Base-by-base conservation (phyloP, 2,329 filamentous ascomycete genomes). In the Fusarium compactum region DNA sequence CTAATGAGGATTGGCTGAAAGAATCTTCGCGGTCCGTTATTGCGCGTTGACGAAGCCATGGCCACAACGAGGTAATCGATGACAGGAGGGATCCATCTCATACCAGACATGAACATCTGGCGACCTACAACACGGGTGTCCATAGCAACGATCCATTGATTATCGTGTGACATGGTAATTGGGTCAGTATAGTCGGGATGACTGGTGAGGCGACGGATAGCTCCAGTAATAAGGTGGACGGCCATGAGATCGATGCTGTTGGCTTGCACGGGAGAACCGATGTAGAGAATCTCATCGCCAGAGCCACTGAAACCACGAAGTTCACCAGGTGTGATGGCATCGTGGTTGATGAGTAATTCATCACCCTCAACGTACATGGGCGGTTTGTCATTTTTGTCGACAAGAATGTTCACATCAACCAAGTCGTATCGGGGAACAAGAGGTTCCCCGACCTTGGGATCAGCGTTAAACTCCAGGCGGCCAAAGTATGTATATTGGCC, bases 1-100 rank as follows among this genome's bases (percentile, higher is more conserved):
- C 85, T 82, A 6, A 85, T 71, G 2, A 86, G 74, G 29, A 77
- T 81, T 0, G 83, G 83, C 59, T 82, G 78, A 59, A 85, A 86
- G 76, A 85, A 85, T 1, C 83, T 76, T 8, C 84, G 76, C 1
- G 56, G 51, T 0, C 83, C 82, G 53, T 86, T 85, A 62, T 86
- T 85, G 8, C 84, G 80, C 4, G 78, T 81, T 2, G 82, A 83
- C 0, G 82, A 77, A 8, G 75, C 75, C 2, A 76, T 76, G 2
- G 77, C 76, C 1, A 72, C 73, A 5, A 76, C 65, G 29, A 82
- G 65, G 8, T 82, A 44, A 50, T 85, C 82, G 10, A 76, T 78
- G 0, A 85, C n/a, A 1, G 82, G 82, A 3, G 83, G 83, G 1
- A 85, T 74, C 7, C 74, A 65, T 25, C 82, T 80, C 78, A 85